Evolutionary conservation across 2,329 filamentous ascomycete species (phyloP).

Genomic region (Herpomyces periplanetae): DNA sequence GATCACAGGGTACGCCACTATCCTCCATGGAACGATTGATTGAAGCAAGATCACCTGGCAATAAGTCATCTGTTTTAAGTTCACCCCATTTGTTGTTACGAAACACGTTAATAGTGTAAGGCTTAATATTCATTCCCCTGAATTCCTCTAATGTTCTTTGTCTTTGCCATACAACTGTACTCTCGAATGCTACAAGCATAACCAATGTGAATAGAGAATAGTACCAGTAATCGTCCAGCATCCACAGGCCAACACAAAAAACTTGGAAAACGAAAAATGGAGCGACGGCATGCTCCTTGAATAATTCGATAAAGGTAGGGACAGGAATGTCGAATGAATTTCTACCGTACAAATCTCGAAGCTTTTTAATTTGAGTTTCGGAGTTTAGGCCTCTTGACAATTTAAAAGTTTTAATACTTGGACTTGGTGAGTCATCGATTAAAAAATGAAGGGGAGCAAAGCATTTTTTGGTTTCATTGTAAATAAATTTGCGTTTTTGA

Average conservation of each 20-base stretch:
- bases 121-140: conserved; percentile 96
- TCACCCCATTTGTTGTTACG: conserved; percentile 57
- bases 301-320: conserved; percentile 71
- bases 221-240: conserved; percentile 99
- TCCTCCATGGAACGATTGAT: conserved; percentile 84
- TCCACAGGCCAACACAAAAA: conserved; percentile 91
- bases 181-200: conserved; percentile 92
- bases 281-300: conserved; percentile 89
- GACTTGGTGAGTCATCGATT: conserved; percentile 53
- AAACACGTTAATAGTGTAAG: conserved; percentile 72
- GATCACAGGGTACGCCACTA: conserved; percentile 79
- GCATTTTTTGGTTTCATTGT: conserved; percentile 23
- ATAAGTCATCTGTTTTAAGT: conserved; percentile 51
- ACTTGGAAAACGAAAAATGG: conserved; percentile 98
- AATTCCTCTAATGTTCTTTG: conserved; percentile 87
- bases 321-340: conserved; percentile 96
- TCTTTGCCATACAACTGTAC: conserved; percentile 92
- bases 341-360: conserved; percentile 69
- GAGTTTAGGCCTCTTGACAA: conserved; percentile 30
- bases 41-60: conserved; percentile 73
- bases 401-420: conserved; percentile 36
- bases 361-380: conserved; percentile 29
- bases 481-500: conserved; percentile 87
- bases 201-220: conserved; percentile 95
- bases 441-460: conserved; percentile 50